These are phyloP conservation scores for Metschnikowia noctiluminum DNA, from an alignment of 805 yeast genomes.

Conservation along the genomic window DNA sequence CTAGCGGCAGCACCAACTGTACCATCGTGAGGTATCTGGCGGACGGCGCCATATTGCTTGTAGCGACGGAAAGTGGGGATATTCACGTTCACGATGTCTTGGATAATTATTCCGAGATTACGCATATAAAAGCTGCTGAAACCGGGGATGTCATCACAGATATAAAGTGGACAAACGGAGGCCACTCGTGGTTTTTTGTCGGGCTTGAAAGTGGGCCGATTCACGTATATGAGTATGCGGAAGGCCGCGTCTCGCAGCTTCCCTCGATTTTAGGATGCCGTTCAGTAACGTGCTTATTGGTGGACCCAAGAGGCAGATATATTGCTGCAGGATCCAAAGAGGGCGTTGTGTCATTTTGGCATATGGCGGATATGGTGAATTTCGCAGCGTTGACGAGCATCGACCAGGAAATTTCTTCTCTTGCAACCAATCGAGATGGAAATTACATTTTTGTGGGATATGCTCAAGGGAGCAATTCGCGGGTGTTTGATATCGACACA, in stretches of 20 bases:
- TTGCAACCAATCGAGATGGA: conserved; percentile 46
- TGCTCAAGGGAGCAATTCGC: conserved; percentile 40
- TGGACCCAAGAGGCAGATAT: conserved; percentile 52
- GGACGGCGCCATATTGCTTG: conserved; percentile 46
- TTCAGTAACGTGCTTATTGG: conserved; percentile 41
- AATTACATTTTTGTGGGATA: conserved; percentile 42
- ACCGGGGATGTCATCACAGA: conserved; percentile 31
- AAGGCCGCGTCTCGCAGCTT: not conserved
- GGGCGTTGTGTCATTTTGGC: conserved; percentile 54
- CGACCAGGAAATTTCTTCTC: conserved; percentile 41
- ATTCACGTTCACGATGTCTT: conserved; percentile 34
- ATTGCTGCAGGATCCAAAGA: conserved; percentile 56
- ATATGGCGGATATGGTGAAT: conserved; percentile 34
- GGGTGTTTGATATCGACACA: conserved; percentile 34
- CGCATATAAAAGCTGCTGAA: conserved; percentile 13
- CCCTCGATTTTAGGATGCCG: conserved; percentile 44
- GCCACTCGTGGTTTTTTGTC: conserved; percentile 28
- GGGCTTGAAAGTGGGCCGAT: conserved; percentile 50
- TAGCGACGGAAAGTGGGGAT: conserved; percentile 38
- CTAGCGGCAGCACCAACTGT: conserved; percentile 5
- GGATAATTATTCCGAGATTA: conserved; percentile 27
- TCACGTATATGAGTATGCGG: conserved; percentile 20
- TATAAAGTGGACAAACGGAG: conserved; percentile 45
- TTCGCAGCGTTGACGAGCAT: conserved; percentile 35
- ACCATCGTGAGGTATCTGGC: conserved; percentile 36